Evolutionary conservation across 805 yeast genomes (phyloP), one percentile per base, ranked within the genome.

Genomic region (Metschnikowia anglica): DNA sequence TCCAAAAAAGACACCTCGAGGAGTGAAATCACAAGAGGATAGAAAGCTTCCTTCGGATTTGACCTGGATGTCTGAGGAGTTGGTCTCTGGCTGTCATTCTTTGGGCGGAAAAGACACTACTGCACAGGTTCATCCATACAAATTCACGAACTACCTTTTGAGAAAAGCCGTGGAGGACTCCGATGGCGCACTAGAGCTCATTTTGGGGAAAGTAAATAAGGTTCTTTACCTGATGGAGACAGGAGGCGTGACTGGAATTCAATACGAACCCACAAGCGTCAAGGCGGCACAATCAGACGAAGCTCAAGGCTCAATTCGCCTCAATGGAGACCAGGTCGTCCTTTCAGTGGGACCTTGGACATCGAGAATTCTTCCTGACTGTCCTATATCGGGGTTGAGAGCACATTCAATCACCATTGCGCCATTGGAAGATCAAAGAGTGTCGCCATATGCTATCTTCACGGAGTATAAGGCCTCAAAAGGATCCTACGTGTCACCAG

Each of bases 321-420:
- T 89, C 11, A 59, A 55, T 11, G 93, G 87, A 41, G 88, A 86
- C 58, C 82, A 86, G 54, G 81, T 88, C n/a, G 82, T 91, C 9
- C 70, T 93, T 55, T 73, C 95, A 0, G 86, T 88, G 53, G 99
- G 99, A 0, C 99, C 99, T 10, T 91, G 99, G 99, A 89, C 97
- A 2, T 84, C 96, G 2, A 84, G 83, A 56, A 78, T 91, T 32
- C 66, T 91, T 45, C 95, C 96, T 2, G 89, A 85, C 52, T 90
- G 98, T 60, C 99, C 98, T 21, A 89, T 91, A 10, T 83, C 91
- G 2, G 97, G 97, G 4, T 70, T 91, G 49, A 76, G 97, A 53
- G 98, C 98, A 1, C 98, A 93, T 66, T 88, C 97, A 20, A 90
- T 91, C 58, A 89, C 97, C 1, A 78, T 93, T 41, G 79, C 87